Base-by-base conservation (phyloP, 2,329 filamentous ascomycete genomes). In the Claviceps quebecensis region DNA sequence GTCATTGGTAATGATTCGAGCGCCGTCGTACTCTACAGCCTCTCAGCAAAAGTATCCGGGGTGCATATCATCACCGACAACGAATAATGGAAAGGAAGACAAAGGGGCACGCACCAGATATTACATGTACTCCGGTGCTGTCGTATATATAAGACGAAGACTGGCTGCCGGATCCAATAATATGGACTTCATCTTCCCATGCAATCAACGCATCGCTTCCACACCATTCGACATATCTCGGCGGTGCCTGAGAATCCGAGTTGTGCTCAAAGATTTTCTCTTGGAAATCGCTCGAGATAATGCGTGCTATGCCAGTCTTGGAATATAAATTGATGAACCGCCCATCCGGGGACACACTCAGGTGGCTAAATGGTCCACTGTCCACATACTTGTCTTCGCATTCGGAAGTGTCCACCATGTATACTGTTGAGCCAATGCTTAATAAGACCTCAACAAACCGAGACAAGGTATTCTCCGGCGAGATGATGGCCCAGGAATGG, bases 171-270 rank as follows among this genome's bases (percentile, higher is more conserved):
- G 89, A 88, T 0, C 91, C 93, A 54, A 98, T 85, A 29, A 98
- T 76, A 62, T 96, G 93, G 4, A 98, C 84, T 66, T 98, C 93
- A 62, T 98, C 93, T 63, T 97, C 93, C 93, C 93, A 98, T 0
- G 90, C 90, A 59, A 98, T 81, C 29, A 95, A 86, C 14, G 90
- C 88, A 66, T 97, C 91, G 60, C 93, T 91, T 5, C 93, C 93
- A 65, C 93, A 98, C 93, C 93, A 98, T 60, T 93, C 84, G 55
- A 98, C 77, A 56, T 93, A 87, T 59, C 87, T 85, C 3, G 93
- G 93, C 1, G 84, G 76, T 5, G 88, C 95, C 65, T 84, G 85
- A 9, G 87, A 90, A 58, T 83, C 83, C 1, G 90, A 91, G 61
- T 95, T 83, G 63, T 97, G 91, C 68, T 97, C 90, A 63, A 89